A percentile compares a stretch with the other conserved stretches of the same genome.
Conservation (phyloP, 257 asterid species). For the Solanum chiquidenum region DNA sequence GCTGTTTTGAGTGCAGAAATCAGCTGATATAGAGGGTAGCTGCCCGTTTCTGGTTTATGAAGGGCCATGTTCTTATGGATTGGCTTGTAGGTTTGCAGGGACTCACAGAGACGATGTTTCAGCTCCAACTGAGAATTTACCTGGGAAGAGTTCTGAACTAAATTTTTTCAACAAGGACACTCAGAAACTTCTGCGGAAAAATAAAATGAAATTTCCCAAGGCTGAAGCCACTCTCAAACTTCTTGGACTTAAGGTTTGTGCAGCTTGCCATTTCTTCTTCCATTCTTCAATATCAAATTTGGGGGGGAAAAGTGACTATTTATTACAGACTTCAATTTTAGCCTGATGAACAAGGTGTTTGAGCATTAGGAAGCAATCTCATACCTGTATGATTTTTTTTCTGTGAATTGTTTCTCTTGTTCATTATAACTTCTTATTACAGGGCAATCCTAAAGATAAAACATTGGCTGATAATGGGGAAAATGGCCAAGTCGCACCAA, state of each 20-base stretch:
- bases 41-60: constrained; percentile 60
- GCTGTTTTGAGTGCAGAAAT: constrained; percentile 47
- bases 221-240: constrained; percentile 64
- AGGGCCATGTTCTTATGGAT: constrained; percentile 74
- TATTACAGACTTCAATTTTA: neutral
- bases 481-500: constrained; percentile 17
- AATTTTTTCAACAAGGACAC: constrained; percentile 67
- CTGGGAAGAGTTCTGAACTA: constrained; percentile 33
- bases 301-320: neutral
- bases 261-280: neutral
- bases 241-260: constrained; percentile 68
- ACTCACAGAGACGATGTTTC: constrained; percentile 42
- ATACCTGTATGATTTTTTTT: neutral
- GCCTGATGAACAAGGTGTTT: neutral
- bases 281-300: neutral
- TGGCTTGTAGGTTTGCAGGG: constrained; percentile 77
- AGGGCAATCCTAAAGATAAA: constrained; percentile 39
- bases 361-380: neutral
- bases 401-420: neutral
- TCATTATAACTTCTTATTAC: constrained; percentile 4
- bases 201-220: constrained; percentile 72
- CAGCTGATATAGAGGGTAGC: constrained; percentile 68
- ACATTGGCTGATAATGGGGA: constrained; percentile 22
- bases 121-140: constrained; percentile 1
- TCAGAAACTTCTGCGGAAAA: constrained; percentile 95